Evolutionary conservation across 441 rosid genomes (phyloP).

Genomic region (Erodium trifolium): DNA sequence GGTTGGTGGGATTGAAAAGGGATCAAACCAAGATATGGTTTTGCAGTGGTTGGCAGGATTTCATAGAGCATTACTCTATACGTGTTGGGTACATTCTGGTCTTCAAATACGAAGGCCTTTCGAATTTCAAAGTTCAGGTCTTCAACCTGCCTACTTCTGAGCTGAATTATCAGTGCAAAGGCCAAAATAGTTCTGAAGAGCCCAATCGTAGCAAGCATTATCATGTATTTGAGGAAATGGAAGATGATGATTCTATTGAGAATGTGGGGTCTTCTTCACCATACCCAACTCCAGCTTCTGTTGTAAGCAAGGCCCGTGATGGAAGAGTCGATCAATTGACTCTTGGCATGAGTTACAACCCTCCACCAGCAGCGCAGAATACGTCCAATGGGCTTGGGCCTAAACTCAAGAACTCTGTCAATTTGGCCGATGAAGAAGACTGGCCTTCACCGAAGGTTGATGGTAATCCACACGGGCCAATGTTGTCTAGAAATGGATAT

Average conservation of each 20-base stretch:
- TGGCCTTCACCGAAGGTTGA: slow-evolving; percentile 29
- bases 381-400: slow-evolving; percentile 52
- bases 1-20: slow-evolving; percentile 74
- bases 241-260: slow-evolving; percentile 64
- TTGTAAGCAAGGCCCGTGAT: slow-evolving; percentile 19
- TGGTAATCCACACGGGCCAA: slow-evolving; percentile 20
- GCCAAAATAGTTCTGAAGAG: slow-evolving; percentile 29
- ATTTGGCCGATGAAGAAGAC: slow-evolving; percentile 36
- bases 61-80: slow-evolving; percentile 72
- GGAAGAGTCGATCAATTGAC: slow-evolving; percentile 25
- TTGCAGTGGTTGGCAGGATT: slow-evolving; percentile 88
- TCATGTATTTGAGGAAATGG: slow-evolving; percentile 71
- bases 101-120: slow-evolving; percentile 86
- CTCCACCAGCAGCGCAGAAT: slow-evolving; percentile 56
- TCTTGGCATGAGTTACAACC: slow-evolving; percentile 35
- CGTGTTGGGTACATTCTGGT: slow-evolving; percentile 78
- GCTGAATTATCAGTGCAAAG: slow-evolving; percentile 65
- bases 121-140: slow-evolving; percentile 72
- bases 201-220: slow-evolving; percentile 51
- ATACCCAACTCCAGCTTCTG: slow-evolving; percentile 20
- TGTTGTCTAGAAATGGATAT: slow-evolving; percentile 25
- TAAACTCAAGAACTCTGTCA: slow-evolving; percentile 27
- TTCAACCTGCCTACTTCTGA: slow-evolving; percentile 76
- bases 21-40: slow-evolving; percentile 78
- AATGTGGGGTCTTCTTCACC: slow-evolving; percentile 29